Evolutionary conservation across 73 alveolate genomes (phyloP).

Genomic region (Tetrahymena thermophila): DNA sequence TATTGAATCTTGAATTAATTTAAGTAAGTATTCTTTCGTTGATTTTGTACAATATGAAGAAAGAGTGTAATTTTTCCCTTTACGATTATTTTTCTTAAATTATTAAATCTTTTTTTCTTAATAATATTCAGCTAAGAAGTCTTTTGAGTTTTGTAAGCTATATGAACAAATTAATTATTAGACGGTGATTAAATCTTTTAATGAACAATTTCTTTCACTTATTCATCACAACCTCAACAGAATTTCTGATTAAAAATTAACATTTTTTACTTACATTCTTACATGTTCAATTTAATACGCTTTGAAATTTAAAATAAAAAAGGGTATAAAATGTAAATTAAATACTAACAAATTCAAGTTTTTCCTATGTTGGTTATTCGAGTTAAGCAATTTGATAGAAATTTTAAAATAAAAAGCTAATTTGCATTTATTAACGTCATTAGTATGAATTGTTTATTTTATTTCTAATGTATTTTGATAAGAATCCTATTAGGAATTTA

Average conservation of each 20-base stretch:
- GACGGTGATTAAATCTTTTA: neutral
- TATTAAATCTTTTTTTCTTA: no score
- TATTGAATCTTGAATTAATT: no score
- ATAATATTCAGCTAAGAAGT: neutral
- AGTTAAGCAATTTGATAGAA: neutral
- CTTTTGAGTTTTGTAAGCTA: neutral
- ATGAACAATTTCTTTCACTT: neutral
- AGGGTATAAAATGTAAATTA: neutral
- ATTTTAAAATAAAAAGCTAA: neutral
- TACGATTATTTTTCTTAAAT: neutral
- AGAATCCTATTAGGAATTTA: neutral
- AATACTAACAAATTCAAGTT: no score
- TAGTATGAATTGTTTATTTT: no score
- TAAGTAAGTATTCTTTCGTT: no score
- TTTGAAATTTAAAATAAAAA: neutral
- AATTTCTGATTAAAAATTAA: neutral
- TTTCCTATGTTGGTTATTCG: neutral
- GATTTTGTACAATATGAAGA: neutral
- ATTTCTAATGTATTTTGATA: neutral
- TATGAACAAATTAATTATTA: no score
- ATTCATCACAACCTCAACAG: neutral
- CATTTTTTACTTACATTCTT: neutral
- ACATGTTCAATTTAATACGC: no score
- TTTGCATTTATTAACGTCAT: neutral
- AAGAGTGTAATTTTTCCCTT: neutral